Percentiles rank a stretch among this genome's conserved stretches.
phyloP scores from a whole-genome alignment of 108 stramenopile genomes.

The Skeletonema tropicum region DNA sequence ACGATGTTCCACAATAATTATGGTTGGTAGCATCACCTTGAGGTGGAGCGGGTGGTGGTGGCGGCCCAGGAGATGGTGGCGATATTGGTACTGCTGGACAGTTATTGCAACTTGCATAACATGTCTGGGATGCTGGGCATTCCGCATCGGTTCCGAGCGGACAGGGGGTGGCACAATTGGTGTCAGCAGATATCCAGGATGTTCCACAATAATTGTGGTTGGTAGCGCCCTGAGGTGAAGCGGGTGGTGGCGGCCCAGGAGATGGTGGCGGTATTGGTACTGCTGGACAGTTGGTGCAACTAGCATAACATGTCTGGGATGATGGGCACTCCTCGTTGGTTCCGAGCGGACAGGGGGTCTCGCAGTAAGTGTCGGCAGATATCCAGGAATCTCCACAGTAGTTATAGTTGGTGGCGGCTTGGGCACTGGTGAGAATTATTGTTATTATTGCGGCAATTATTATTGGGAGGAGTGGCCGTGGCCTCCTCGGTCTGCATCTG shows the following conservation, averaged over 20 bases:
- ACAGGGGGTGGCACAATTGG: conserved; percentile 13
- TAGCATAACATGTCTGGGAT: not conserved
- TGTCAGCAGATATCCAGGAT: conserved; percentile 9
- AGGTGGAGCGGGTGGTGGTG: not conserved
- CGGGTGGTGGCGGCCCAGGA: not conserved
- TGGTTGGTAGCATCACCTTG: conserved; percentile 4
- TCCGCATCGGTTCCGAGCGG: not conserved
- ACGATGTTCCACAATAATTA: conserved; percentile 16
- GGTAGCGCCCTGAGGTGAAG: not conserved
- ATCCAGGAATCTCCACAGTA: conserved; percentile 17
- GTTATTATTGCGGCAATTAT: not conserved
- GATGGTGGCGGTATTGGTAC: not conserved
- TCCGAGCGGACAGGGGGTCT: conserved; percentile 15
- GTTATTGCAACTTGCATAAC: not conserved
- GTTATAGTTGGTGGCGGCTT: conserved; percentile 5
- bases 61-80: not conserved
- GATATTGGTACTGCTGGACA: not conserved
- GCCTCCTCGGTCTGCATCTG: too few relatives aligned
- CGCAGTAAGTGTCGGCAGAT: conserved; percentile 12
- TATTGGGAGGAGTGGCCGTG: not conserved
- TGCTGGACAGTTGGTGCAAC: conserved; percentile 6
- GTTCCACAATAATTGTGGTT: conserved; percentile 26
- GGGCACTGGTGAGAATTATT: not conserved
- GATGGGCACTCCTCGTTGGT: not conserved
- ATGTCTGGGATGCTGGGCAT: not conserved